Evolutionary conservation across 805 yeast genomes (phyloP).

Genomic region (Barnettozyma sucrosica): DNA sequence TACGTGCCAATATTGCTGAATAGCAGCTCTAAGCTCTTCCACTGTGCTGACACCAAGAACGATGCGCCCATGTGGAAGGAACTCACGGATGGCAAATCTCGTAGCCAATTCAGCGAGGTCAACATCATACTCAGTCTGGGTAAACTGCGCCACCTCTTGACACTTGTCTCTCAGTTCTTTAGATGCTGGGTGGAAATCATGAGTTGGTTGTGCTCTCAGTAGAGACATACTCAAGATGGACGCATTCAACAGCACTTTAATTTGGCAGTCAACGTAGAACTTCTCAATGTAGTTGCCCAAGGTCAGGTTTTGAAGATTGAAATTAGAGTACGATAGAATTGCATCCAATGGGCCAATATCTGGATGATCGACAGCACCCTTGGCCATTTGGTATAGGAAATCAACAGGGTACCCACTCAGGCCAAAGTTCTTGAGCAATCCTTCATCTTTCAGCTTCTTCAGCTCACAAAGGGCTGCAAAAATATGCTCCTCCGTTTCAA

Average conservation of each 20-base stretch:
- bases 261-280: slow-evolving; percentile 47
- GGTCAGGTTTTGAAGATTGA: slow-evolving; percentile 70
- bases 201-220: slow-evolving; percentile 61
- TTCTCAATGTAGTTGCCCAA: slow-evolving; percentile 42
- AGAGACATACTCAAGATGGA: slow-evolving; percentile 87
- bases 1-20: slow-evolving; percentile 49
- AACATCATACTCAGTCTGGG: slow-evolving; percentile 30
- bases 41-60: slow-evolving; percentile 73
- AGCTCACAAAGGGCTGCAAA: slow-evolving; percentile 60
- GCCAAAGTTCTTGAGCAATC: slow-evolving; percentile 62
- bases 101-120: slow-evolving; percentile 82
- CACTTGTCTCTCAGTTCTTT: slow-evolving; percentile 43
- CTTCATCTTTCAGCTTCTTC: slow-evolving; percentile 53
- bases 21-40: slow-evolving; percentile 58
- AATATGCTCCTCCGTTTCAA: slow-evolving; percentile 50
- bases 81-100: slow-evolving; percentile 57
- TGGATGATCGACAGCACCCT: slow-evolving; percentile 26
- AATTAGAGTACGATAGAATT: slow-evolving; percentile 71
- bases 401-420: slow-evolving; percentile 84
- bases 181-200: slow-evolving; percentile 77
- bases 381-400: slow-evolving; percentile 51
- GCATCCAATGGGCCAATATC: slow-evolving; percentile 65
- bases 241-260: slow-evolving; percentile 65
- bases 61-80: slow-evolving; percentile 40
- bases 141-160: slow-evolving; percentile 35